Evolutionary conservation across 805 yeast genomes (phyloP).

Genomic region (Spathaspora passalidarum): DNA sequence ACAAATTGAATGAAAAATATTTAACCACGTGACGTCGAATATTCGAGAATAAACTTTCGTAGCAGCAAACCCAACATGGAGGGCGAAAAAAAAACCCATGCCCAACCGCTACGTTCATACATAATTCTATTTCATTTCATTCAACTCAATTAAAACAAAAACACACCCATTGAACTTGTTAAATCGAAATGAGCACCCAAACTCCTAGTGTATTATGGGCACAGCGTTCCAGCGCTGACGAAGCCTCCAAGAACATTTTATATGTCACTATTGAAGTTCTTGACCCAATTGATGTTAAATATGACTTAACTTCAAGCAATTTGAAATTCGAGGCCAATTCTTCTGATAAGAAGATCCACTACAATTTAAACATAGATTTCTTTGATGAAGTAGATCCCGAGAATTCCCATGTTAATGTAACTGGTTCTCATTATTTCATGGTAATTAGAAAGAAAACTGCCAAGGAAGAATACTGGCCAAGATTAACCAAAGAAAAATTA

Average conservation of each 20-base stretch:
- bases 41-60: not conserved
- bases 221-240: slow-evolving; percentile 83
- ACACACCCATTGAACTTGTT: not conserved
- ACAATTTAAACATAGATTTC: slow-evolving; percentile 70
- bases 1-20: not conserved
- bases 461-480: slow-evolving; percentile 88
- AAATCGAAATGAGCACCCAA: slow-evolving; percentile 15
- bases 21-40: not conserved
- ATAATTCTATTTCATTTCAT: not conserved
- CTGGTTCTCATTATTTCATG: slow-evolving; percentile 61
- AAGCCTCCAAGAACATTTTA: slow-evolving; percentile 68
- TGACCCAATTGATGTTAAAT: slow-evolving; percentile 62
- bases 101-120: no score
- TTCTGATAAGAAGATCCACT: slow-evolving; percentile 47
- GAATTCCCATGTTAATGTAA: slow-evolving; percentile 50
- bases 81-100: not conserved
- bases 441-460: slow-evolving; percentile 67
- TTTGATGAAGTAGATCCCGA: slow-evolving; percentile 71
- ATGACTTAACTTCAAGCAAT: slow-evolving; percentile 55
- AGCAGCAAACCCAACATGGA: not conserved
- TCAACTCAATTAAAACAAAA: not conserved
- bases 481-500: slow-evolving; percentile 83
- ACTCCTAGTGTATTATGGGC: slow-evolving; percentile 83
- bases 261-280: slow-evolving; percentile 71
- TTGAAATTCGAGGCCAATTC: slow-evolving; percentile 52